phyloP scores from a whole-genome alignment of 805 yeast species.

The Clavispora phyllophila region DNA sequence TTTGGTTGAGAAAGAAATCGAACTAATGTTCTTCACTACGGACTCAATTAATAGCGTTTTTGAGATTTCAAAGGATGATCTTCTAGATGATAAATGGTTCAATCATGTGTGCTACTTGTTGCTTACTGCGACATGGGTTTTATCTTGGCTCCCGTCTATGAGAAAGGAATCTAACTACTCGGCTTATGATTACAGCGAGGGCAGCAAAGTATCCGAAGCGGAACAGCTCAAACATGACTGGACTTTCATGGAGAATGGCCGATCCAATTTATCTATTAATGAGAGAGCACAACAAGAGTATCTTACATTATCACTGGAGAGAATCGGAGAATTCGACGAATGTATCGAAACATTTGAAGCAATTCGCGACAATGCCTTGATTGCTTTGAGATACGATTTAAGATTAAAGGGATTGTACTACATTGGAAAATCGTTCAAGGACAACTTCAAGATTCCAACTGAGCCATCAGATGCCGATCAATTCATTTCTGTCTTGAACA shows the following conservation, averaged over 20 bases:
- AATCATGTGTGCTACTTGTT: slow-evolving; percentile 49
- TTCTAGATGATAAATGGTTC: slow-evolving; percentile 49
- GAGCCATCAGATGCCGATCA: slow-evolving; percentile 60
- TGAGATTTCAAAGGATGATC: slow-evolving; percentile 42
- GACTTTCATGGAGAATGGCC: slow-evolving; percentile 39
- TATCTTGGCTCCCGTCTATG: slow-evolving; percentile 55
- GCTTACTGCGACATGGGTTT: slow-evolving; percentile 51
- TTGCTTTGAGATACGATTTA: slow-evolving; percentile 54
- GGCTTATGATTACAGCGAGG: slow-evolving; percentile 8
- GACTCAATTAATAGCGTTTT: slow-evolving; percentile 18
- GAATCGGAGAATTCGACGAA: slow-evolving; percentile 31
- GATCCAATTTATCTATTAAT: slow-evolving; percentile 13
- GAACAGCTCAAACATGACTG: slow-evolving; percentile 37
- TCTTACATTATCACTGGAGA: slow-evolving; percentile 29
- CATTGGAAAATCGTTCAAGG: slow-evolving; percentile 44
- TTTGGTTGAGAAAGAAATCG: slow-evolving; percentile 21
- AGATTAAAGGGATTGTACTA: slow-evolving; percentile 49
- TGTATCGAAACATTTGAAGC: slow-evolving; percentile 28
- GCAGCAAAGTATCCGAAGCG: slow-evolving; percentile 20
- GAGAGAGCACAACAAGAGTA: slow-evolving; percentile 25
- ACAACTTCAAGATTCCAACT: slow-evolving; percentile 47
- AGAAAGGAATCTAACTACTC: slow-evolving; percentile 35
- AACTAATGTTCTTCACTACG: slow-evolving; percentile 21
- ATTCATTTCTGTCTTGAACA: slow-evolving; percentile 46
- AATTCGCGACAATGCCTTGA: slow-evolving; percentile 34